phyloP scores from a whole-genome alignment of 768 basidiomycete genomes.

The Cystobasidium onofrii region DNA sequence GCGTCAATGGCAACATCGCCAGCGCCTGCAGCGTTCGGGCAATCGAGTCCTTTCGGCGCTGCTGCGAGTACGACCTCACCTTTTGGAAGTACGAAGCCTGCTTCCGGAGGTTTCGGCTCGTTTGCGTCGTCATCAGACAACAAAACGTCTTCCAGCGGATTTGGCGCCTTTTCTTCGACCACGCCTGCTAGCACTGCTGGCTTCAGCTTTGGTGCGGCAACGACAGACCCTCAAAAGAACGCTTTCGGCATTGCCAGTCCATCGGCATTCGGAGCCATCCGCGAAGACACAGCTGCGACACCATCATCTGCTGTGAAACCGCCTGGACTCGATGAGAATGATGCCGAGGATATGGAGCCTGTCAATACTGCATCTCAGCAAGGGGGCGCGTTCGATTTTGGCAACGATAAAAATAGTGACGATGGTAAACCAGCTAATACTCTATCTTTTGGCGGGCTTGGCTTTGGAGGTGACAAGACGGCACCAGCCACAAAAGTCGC shows the following conservation, averaged over 20 bases:
- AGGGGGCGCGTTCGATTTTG: slow-evolving; percentile 25
- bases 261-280: neutral
- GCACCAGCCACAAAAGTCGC: neutral
- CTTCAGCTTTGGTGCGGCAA: neutral
- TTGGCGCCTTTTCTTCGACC: neutral
- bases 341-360: slow-evolving; percentile 20
- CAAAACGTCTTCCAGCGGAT: neutral
- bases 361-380: slow-evolving; percentile 6
- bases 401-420: neutral
- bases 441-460: neutral
- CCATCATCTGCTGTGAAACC: neutral
- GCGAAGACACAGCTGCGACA: neutral
- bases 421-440: neutral
- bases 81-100: neutral
- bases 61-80: neutral
- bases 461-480: neutral
- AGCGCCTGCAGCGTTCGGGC: neutral
- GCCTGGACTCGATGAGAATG: slow-evolving; percentile 13
- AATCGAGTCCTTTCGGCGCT: slow-evolving; percentile 2
- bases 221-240: neutral
- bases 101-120: neutral
- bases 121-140: neutral
- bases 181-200: neutral
- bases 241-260: neutral
- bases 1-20: neutral